Conservation (phyloP, 768 basidiomycete species). For the Rhodocollybia butyracea region DNA sequence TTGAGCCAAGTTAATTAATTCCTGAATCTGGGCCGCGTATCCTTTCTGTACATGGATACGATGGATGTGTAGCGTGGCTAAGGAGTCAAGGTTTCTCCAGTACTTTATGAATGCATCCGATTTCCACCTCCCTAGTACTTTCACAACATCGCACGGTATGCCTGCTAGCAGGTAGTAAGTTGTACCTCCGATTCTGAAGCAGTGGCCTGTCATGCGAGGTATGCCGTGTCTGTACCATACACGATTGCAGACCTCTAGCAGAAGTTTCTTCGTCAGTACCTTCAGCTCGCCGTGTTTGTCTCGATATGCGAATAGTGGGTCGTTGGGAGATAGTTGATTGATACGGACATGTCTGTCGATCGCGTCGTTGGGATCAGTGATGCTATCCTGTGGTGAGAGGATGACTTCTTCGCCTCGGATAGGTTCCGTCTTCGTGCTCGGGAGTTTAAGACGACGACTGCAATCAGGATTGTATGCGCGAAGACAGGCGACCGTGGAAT, state of each 20-base stretch:
- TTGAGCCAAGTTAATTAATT: no score
- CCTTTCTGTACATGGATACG: neutral
- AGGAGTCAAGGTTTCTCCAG: neutral
- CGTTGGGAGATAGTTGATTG: neutral
- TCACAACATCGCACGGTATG: neutral
- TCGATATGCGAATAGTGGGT: neutral
- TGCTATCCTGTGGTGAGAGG: neutral
- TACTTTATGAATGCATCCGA: neutral
- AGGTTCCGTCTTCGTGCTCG: neutral
- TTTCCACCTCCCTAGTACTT: neutral
- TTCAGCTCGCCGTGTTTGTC: neutral
- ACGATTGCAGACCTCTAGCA: neutral
- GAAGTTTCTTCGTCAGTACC: neutral
- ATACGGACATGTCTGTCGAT: neutral
- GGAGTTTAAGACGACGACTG: neutral
- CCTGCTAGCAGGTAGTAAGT: neutral
- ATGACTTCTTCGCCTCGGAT: neutral
- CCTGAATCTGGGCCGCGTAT: no score
- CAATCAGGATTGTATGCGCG: no score
- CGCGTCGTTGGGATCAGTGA: neutral
- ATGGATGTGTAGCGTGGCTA: neutral
- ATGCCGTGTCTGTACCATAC: no score
- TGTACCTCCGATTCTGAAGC: neutral
- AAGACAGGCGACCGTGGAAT: no score
- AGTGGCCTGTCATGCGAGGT: no score